Percentiles rank a stretch among this genome's conserved stretches.
Conservation (phyloP, 331 rosid species). For the Malus hybrid region DNA sequence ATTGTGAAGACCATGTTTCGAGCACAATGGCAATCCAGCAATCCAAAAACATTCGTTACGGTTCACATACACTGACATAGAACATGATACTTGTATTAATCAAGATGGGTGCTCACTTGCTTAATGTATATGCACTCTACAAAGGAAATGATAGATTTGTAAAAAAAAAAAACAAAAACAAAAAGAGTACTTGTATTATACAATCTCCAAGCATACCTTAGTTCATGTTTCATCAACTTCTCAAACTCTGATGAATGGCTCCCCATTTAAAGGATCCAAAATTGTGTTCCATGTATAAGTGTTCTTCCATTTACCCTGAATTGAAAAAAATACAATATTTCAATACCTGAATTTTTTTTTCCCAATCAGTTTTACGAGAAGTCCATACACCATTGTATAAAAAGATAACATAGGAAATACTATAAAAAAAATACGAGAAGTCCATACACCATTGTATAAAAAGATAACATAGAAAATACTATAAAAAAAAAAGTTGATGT, state of each 20-base stretch:
- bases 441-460: neutral
- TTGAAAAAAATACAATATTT: constrained; percentile 35
- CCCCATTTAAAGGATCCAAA: constrained; percentile 91
- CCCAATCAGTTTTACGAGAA: neutral
- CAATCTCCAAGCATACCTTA: constrained; percentile 44
- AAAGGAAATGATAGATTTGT: constrained; percentile 5
- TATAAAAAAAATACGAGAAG: neutral
- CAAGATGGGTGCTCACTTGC: neutral
- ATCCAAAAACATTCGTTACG: neutral
- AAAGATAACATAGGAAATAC: neutral
- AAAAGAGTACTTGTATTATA: neutral
- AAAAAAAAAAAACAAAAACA: neutral
- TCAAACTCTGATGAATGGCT: constrained; percentile 76
- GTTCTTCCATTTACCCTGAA: constrained; percentile 85
- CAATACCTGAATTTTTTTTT: neutral
- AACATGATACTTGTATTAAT: neutral
- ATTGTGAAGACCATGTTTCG: constrained; percentile 91
- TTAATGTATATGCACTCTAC: neutral
- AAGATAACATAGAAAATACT: neutral
- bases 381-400: neutral
- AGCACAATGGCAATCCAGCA: constrained; percentile 42
- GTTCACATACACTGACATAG: neutral
- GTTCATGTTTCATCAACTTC: constrained; percentile 73
- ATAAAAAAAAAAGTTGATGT: neutral
- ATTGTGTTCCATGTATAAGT: constrained; percentile 55